Conservation (phyloP, 2,329 filamentous ascomycete species). For the Hypoxylon rubiginosum region DNA sequence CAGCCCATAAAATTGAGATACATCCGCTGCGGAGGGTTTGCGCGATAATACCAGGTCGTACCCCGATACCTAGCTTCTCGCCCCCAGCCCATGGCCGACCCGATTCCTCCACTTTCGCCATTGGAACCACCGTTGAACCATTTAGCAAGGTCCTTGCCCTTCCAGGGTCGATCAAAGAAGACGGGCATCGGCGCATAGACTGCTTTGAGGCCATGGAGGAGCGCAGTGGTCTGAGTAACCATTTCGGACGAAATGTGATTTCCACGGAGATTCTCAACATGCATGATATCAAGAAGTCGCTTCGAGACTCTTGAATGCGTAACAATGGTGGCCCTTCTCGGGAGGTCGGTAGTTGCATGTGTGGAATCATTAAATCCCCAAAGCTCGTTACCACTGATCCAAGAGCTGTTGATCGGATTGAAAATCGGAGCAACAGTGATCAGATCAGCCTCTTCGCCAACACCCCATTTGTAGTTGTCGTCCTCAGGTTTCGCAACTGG, state of each 20-base stretch:
- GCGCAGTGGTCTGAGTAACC: constrained; percentile 78
- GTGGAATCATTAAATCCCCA: constrained; percentile 72
- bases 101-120: constrained; percentile 66
- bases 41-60: constrained; percentile 73
- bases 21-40: constrained; percentile 68
- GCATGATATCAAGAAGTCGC: constrained; percentile 80
- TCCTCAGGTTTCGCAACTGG: constrained; percentile 68
- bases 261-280: constrained; percentile 78
- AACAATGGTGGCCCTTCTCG: constrained; percentile 81
- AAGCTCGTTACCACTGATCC: constrained; percentile 77
- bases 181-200: constrained; percentile 84
- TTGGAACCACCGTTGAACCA: constrained; percentile 73
- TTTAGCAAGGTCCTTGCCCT: constrained; percentile 63
- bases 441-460: constrained; percentile 80
- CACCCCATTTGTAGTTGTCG: constrained; percentile 82
- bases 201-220: constrained; percentile 84
- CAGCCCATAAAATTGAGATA: constrained; percentile 76
- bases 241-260: constrained; percentile 86
- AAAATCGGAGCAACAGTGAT: constrained; percentile 85
- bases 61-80: constrained; percentile 69
- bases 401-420: constrained; percentile 78
- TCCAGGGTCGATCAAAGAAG: constrained; percentile 83
- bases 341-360: constrained; percentile 68
- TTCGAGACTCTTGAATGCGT: constrained; percentile 82
- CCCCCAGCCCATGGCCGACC: constrained; percentile 71